Percentiles rank a stretch among this genome's conserved stretches.
phyloP scores from a whole-genome alignment of 495 filamentous ascomycete species.

The Penicillium canariense region DNA sequence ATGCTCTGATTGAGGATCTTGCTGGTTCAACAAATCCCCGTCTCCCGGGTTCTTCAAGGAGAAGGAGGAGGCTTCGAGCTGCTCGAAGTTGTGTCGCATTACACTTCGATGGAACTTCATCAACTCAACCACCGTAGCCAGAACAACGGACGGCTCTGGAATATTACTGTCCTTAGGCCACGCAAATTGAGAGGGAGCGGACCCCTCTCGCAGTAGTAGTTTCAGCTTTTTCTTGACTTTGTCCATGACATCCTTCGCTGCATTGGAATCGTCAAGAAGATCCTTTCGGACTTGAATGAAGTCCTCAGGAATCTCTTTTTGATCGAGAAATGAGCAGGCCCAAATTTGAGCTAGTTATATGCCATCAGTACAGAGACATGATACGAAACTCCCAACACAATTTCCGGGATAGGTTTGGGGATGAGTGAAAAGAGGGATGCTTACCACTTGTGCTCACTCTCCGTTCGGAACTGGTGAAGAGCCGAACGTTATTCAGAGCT shows the following conservation, averaged over 20 bases:
- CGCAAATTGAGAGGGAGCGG: conserved; percentile 88
- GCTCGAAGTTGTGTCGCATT: conserved; percentile 88
- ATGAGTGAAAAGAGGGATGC: conserved; percentile 17
- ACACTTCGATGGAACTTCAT: conserved; percentile 97
- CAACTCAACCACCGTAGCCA: conserved; percentile 85
- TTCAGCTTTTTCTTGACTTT: conserved; percentile 99
- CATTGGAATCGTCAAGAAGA: conserved; percentile 94
- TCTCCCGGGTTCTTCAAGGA: conserved; percentile 31
- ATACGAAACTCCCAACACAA: neutral
- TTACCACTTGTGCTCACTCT: conserved; percentile 85
- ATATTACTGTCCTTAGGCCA: conserved; percentile 86
- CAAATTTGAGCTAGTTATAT: conserved; percentile 79
- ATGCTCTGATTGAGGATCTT: conserved; percentile 29
- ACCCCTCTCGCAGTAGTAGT: conserved; percentile 80
- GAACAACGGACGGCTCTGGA: conserved; percentile 87
- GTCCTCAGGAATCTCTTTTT: conserved; percentile 79
- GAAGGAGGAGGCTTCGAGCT: conserved; percentile 60
- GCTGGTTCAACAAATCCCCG: conserved; percentile 11
- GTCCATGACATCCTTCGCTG: conserved; percentile 99
- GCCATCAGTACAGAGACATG: conserved; percentile 2
- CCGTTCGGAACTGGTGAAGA: conserved; percentile 93
- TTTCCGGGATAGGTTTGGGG: neutral
- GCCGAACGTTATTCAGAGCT: conserved; percentile 80
- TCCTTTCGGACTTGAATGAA: conserved; percentile 90
- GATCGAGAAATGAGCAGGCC: conserved; percentile 82